These are phyloP conservation scores for Acanthamoeba castellanii DNA, from an alignment of 208 protist genomes.

Conservation along the genomic window DNA sequence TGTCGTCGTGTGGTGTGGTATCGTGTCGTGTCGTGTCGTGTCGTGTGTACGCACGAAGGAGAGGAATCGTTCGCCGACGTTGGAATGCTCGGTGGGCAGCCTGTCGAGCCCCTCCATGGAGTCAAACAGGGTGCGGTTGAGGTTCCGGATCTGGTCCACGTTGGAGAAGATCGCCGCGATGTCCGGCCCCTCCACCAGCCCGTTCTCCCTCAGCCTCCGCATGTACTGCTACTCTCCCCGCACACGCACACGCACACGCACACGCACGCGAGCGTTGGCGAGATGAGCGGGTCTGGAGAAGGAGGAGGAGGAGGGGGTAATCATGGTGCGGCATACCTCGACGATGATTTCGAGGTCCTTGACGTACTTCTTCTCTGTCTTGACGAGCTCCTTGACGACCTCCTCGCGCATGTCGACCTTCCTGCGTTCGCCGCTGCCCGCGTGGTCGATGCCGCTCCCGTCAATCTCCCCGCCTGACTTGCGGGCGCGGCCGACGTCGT, in stretches of 20 bases:
- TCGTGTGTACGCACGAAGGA: not conserved
- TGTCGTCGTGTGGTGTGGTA: no score
- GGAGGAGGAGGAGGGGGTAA: no score
- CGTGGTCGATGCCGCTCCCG: not conserved
- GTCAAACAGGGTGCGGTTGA: not conserved
- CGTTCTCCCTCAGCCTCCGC: not conserved
- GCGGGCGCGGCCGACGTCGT: not conserved
- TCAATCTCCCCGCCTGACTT: not conserved
- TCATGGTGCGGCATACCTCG: not conserved
- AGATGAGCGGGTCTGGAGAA: not conserved
- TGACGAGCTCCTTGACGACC: slow-evolving; percentile 52
- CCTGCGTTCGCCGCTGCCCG: not conserved
- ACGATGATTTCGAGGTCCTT: slow-evolving; percentile 60
- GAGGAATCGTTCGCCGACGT: slow-evolving; percentile 45
- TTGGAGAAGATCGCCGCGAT: slow-evolving; percentile 10
- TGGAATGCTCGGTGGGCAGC: not conserved
- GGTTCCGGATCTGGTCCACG: slow-evolving; percentile 20
- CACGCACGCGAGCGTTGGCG: not conserved
- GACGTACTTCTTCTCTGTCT: slow-evolving; percentile 22
- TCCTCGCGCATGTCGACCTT: not conserved
- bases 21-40: no score
- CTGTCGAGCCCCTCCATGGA: slow-evolving; percentile 10
- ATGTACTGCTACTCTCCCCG: slow-evolving; percentile 51
- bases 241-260: no score
- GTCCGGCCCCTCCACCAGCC: not conserved